A percentile compares a stretch with the other conserved stretches of the same genome.
Evolutionary conservation across 768 basidiomycete genomes (phyloP).

Genomic region (Pleurotus djamor): DNA sequence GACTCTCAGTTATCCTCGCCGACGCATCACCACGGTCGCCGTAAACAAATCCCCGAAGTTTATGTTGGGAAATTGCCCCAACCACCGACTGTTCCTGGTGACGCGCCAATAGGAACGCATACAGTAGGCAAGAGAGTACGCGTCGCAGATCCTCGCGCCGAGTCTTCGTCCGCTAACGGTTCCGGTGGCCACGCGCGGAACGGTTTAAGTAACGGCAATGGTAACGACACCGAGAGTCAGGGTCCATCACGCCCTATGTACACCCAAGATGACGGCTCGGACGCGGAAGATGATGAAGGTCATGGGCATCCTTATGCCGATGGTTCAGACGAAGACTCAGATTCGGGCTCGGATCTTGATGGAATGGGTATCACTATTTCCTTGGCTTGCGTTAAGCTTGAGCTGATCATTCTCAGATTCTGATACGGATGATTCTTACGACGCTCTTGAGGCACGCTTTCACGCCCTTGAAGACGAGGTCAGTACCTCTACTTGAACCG

Average conservation of each 20-base stretch:
- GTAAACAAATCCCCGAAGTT: conserved; percentile 3
- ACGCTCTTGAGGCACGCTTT: conserved; percentile 84
- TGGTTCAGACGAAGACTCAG: conserved; percentile 66
- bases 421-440: conserved; percentile 51
- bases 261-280: conserved; percentile 2
- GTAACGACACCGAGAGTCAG: not conserved
- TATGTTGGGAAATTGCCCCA: not conserved
- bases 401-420: conserved; percentile 16
- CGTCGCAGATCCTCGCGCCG: not conserved
- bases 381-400: not conserved
- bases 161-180: not conserved
- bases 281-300: not conserved
- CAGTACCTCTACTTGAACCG: not conserved
- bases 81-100: not conserved
- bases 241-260: conserved; percentile 6
- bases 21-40: conserved; percentile 11
- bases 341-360: conserved; percentile 31
- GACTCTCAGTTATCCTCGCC: conserved; percentile 25
- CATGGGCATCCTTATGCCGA: conserved; percentile 36
- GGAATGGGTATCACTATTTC: not conserved
- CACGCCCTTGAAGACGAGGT: conserved; percentile 86
- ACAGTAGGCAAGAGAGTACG: conserved; percentile 1
- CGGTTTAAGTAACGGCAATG: not conserved
- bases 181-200: not conserved
- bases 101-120: not conserved